These are phyloP conservation scores for Kwoniella europaea DNA, from an alignment of 768 basidiomycete species.

Conservation along the genomic window DNA sequence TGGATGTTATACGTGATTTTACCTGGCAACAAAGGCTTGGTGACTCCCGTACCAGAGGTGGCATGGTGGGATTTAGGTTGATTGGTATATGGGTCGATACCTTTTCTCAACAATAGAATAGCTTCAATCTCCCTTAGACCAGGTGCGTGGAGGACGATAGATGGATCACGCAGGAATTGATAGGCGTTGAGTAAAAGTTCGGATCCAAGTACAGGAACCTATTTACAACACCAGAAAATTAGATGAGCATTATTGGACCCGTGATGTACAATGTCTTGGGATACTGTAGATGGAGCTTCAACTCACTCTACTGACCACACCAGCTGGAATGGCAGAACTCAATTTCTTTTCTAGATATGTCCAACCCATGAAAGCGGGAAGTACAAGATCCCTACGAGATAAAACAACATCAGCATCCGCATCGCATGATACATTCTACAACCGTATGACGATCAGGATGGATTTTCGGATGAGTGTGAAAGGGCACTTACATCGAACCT, in stretches of 20 bases:
- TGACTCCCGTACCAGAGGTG: not conserved
- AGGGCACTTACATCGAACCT: constrained; percentile 22
- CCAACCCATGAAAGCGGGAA: constrained; percentile 27
- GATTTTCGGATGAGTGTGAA: not conserved
- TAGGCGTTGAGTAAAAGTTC: constrained; percentile 22
- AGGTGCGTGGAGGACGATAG: constrained; percentile 17
- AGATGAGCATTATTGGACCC: too few species aligned
- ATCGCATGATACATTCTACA: too few species aligned
- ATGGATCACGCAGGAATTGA: constrained; percentile 18
- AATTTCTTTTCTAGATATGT: constrained; percentile 27
- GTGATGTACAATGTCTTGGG: not conserved
- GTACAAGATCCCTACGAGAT: constrained; percentile 18
- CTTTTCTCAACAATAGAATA: constrained; percentile 13
- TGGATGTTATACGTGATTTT: not conserved
- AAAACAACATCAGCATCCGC: not conserved
- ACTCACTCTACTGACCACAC: constrained; percentile 5
- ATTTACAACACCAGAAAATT: not conserved
- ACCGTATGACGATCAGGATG: too few species aligned
- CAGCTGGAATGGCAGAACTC: constrained; percentile 27
- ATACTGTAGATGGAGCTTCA: too few species aligned
- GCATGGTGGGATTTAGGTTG: constrained; percentile 2
- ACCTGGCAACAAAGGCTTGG: constrained; percentile 1
- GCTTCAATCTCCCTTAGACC: constrained; percentile 27
- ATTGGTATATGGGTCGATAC: constrained; percentile 17
- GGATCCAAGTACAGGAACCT: constrained; percentile 27